Evolutionary conservation across 495 filamentous ascomycete species (phyloP).

Genomic region (Geoglossum glabrum): DNA sequence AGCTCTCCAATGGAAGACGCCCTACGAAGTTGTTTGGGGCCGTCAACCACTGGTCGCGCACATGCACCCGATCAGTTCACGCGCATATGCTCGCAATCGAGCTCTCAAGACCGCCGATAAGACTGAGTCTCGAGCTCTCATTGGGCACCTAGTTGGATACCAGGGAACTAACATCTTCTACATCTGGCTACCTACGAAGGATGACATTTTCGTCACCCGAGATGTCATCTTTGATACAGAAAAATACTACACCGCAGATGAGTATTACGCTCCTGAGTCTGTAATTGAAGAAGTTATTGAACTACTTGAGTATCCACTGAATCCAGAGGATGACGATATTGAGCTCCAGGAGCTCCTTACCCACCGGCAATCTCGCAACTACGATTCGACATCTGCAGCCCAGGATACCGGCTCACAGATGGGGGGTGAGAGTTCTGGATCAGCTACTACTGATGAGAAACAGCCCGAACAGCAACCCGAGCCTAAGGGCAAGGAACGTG

Average conservation of each 20-base stretch:
- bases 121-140: conserved; percentile 1
- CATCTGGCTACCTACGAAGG: conserved; percentile 5
- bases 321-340: no score
- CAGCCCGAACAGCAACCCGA: no score
- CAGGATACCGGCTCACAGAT: no score
- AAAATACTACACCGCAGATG: not conserved
- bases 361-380: no score
- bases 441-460: no score
- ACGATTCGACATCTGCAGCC: no score
- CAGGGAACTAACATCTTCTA: conserved; percentile 8
- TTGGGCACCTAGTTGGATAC: conserved; percentile 8
- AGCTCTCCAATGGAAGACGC: conserved; percentile 6
- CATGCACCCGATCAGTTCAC: not conserved
- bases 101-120: conserved; percentile 2
- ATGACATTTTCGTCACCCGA: conserved; percentile 1
- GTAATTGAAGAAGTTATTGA: no score
- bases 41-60: conserved; percentile 2
- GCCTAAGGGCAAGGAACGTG: no score
- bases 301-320: no score
- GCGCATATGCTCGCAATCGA: conserved; percentile 2
- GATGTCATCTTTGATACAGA: conserved; percentile 4
- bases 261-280: not conserved
- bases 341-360: no score
- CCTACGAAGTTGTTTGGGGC: not conserved
- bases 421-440: no score